phyloP scores from a whole-genome alignment of 306 rosid species.

The Trifolium fragiferum region DNA sequence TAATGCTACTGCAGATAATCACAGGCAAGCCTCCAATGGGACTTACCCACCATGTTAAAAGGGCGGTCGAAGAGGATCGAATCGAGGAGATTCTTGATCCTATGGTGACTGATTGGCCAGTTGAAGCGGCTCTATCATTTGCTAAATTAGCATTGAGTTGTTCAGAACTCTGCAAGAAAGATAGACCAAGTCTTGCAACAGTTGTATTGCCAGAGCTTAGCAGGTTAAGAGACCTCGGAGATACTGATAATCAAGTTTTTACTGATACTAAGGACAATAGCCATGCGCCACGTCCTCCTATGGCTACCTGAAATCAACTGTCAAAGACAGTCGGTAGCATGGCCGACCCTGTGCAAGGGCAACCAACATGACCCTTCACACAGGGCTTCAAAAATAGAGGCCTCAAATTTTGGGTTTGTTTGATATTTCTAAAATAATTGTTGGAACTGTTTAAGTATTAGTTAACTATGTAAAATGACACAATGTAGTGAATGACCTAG shows the following conservation, averaged over 20 bases:
- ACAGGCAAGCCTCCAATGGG: constrained; percentile 96
- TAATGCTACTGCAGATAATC: constrained; percentile 82
- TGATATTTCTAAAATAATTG: too few species aligned
- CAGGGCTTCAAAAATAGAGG: too few species aligned
- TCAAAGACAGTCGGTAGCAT: neutral
- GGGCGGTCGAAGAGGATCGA: constrained; percentile 66
- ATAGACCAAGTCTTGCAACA: constrained; percentile 82
- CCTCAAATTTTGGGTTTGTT: too few species aligned
- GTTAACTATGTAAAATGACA: too few species aligned
- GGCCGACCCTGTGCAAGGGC: too few species aligned
- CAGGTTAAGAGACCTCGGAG: constrained; percentile 67
- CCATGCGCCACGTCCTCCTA: constrained; percentile 34
- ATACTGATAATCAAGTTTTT: neutral
- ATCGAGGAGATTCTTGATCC: constrained; percentile 76
- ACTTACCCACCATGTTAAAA: constrained; percentile 74
- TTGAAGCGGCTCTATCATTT: constrained; percentile 70
- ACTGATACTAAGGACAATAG: constrained; percentile 12
- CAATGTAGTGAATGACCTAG: too few species aligned
- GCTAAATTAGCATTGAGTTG: constrained; percentile 78
- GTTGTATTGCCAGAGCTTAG: constrained; percentile 80
- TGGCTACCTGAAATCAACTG: constrained; percentile 33
- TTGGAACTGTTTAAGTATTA: too few species aligned
- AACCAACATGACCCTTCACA: too few species aligned
- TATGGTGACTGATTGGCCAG: constrained; percentile 77
- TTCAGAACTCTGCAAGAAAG: constrained; percentile 82